These are phyloP conservation scores for Leccinum pellstonianum DNA, from an alignment of 768 basidiomycete genomes.

Conservation along the genomic window DNA sequence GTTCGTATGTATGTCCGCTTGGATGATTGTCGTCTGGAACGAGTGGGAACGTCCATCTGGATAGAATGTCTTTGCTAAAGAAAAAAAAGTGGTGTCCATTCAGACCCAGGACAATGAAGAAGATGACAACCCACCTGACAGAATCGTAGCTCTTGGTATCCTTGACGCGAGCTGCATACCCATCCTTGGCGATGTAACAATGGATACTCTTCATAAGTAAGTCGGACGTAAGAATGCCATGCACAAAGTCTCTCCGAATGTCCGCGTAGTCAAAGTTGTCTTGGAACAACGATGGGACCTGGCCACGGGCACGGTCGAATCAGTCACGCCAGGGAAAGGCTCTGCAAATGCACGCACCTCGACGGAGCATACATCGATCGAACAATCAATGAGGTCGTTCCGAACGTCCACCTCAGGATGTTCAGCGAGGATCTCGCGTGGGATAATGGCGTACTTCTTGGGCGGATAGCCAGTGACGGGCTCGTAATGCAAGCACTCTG, in stretches of 20 bases:
- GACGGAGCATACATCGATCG: constrained; percentile 91
- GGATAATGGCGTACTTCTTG: constrained; percentile 59
- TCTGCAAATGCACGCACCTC: constrained; percentile 53
- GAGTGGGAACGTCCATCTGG: constrained; percentile 93
- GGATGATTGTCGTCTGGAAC: constrained; percentile 95
- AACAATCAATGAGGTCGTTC: constrained; percentile 84
- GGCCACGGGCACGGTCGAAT: constrained; percentile 6
- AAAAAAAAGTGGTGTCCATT: background rate
- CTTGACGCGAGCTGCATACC: constrained; percentile 90
- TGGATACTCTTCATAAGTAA: constrained; percentile 92
- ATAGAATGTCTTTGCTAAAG: constrained; percentile 84
- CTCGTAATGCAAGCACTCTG: constrained; percentile 85
- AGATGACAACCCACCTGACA: constrained; percentile 58
- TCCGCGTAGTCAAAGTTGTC: constrained; percentile 98
- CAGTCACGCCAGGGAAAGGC: background rate
- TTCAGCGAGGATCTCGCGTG: constrained; percentile 69
- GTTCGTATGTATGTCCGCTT: constrained; percentile 77
- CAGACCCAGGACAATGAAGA: background rate
- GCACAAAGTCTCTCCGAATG: constrained; percentile 89
- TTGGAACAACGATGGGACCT: constrained; percentile 95
- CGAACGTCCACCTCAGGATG: constrained; percentile 85
- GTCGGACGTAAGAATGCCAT: constrained; percentile 92
- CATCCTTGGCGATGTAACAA: constrained; percentile 83
- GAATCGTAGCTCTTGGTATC: constrained; percentile 92
- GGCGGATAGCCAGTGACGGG: constrained; percentile 69